Base-by-base conservation (phyloP, 2,329 filamentous ascomycete species). In the Ascochyta pisi region DNA sequence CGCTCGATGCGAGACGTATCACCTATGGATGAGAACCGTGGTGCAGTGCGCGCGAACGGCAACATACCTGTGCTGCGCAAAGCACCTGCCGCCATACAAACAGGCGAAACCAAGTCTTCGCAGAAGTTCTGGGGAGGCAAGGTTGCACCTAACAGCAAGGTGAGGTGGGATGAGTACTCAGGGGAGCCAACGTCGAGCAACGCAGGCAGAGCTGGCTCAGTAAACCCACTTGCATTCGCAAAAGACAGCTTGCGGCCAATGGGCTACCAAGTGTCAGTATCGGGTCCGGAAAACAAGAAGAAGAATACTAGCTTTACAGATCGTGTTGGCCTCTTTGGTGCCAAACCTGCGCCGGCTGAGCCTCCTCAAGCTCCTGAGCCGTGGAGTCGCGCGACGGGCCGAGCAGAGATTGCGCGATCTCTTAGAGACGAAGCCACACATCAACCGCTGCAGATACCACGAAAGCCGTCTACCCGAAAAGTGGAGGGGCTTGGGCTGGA, bases 361-460 rank as follows among this genome's bases (percentile, higher is more conserved):
- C 78, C 69, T 47, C 79, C 86, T 5, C 67, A 64, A 50, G 61
- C 60, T 19, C 74, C 75, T 39, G 76, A 79, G 49, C 79, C 86
- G 54, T 92, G 90, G 90, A 88, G 87, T 65, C 89, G 89, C 16
- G 86, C 86, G 34, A 91, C 87, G 70, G 90, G 90, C 26, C 84
- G 89, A 61, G 82, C 82, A 38, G 79, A 84, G 33, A 80, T 91
- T 52, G 83, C 90, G 31, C 82, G 83, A 40, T 86, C 89, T 3
- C 82, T 91, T 34, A 82, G 80, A 67, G 88, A 91, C 68, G 84
- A 85, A 33, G 78, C 77, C 38, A 77, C 79, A 55, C 83, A 82
- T 13, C 76, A 82, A 54, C 84, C 86, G n/a, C 74, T 89, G 38
- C 82, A 77, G 57, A 78, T 89, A 51, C 63, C 63, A 66, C 57